Evolutionary conservation across 176 grass and related monocot species (phyloP).

Genomic region (Stipa capillata): DNA sequence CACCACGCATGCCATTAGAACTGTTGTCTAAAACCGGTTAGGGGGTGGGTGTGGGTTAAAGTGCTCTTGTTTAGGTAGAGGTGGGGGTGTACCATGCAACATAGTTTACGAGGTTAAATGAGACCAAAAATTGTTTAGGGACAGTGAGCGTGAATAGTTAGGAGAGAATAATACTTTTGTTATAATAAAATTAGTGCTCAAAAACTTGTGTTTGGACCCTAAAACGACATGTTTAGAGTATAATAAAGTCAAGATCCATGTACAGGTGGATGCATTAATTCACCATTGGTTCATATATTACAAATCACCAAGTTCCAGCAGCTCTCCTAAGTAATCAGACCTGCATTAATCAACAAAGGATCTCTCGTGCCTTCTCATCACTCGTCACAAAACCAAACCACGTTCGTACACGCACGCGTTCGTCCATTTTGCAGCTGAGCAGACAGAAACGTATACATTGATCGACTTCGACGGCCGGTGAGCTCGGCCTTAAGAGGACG

Average conservation of each 20-base stretch:
- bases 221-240: too few species aligned
- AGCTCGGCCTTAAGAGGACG: conserved; percentile 32
- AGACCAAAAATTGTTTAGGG: too few species aligned
- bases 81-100: too few species aligned
- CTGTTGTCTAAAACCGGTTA: too few species aligned
- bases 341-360: conserved; percentile 18
- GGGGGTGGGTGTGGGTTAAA: too few species aligned
- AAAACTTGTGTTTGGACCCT: too few species aligned
- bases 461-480: background rate
- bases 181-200: too few species aligned
- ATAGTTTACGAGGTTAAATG: too few species aligned
- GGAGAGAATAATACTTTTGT: too few species aligned
- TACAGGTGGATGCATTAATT: conserved; percentile 47
- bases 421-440: background rate
- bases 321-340: conserved; percentile 31
- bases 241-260: conserved; percentile 22
- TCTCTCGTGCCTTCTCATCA: conserved; percentile 5
- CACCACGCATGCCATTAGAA: too few species aligned
- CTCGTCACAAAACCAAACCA: conserved; percentile 54
- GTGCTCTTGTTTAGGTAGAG: too few species aligned
- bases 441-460: background rate
- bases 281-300: conserved; percentile 43
- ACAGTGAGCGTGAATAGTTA: too few species aligned
- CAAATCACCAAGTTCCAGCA: conserved; percentile 28
- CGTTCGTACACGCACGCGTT: background rate